Percentiles rank a stretch among this genome's conserved stretches.
These are phyloP conservation scores for Phylloporus scabripes DNA, from an alignment of 768 basidiomycete genomes.

Conservation along the genomic window DNA sequence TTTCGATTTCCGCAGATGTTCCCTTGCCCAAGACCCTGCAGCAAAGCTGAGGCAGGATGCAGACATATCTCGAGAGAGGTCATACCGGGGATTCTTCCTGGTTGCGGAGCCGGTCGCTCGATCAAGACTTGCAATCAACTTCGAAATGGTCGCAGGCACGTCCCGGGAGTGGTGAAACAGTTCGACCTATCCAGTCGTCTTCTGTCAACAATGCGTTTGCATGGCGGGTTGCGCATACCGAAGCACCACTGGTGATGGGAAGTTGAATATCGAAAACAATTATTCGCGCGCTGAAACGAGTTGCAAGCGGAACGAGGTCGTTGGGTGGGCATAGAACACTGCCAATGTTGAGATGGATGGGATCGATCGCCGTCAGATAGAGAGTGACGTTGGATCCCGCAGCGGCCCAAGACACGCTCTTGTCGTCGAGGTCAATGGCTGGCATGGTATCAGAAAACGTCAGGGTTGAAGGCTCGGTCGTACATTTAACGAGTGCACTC, in stretches of 20 bases:
- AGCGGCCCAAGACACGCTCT: slow-evolving; percentile 75
- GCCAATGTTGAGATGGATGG: slow-evolving; percentile 81
- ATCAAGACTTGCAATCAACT: slow-evolving; percentile 75
- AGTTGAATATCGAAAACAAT: slow-evolving; percentile 90
- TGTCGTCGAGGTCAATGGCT: slow-evolving; percentile 87
- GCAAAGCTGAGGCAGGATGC: slow-evolving; percentile 4
- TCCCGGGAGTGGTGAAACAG: slow-evolving; percentile 93
- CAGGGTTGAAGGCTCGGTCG: slow-evolving; percentile 7
- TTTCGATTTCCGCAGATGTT: slow-evolving; percentile 78
- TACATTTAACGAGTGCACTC: slow-evolving; percentile 70
- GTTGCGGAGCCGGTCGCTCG: slow-evolving; percentile 65
- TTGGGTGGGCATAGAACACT: slow-evolving; percentile 78
- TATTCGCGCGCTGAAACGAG: slow-evolving; percentile 77
- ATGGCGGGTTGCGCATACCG: slow-evolving; percentile 43
- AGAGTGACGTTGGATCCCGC: slow-evolving; percentile 89
- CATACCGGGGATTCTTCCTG: slow-evolving; percentile 76
- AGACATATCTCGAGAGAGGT: not conserved
- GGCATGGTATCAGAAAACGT: not conserved
- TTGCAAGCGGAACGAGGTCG: slow-evolving; percentile 70
- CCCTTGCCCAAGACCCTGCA: slow-evolving; percentile 80
- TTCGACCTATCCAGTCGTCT: slow-evolving; percentile 55
- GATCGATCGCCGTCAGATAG: slow-evolving; percentile 78
- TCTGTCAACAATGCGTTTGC: not conserved
- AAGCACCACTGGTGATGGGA: slow-evolving; percentile 83
- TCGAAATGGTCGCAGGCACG: slow-evolving; percentile 83